A percentile compares a stretch with the other conserved stretches of the same genome.
Evolutionary conservation across 768 basidiomycete genomes (phyloP).

Genomic region (Pleurotus sapidus): DNA sequence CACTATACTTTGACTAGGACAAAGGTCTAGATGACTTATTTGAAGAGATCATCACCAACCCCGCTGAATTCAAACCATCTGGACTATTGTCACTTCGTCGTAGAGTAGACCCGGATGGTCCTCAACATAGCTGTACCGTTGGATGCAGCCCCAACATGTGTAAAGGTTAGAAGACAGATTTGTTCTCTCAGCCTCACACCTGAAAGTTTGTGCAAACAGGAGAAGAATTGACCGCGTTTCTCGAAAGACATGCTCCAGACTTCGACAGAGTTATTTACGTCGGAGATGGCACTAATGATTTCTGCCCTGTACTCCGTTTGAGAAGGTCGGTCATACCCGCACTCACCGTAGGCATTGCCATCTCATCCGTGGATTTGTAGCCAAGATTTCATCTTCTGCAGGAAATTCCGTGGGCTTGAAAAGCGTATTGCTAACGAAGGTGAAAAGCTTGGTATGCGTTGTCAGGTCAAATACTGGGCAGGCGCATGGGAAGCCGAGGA

Average conservation of each 20-base stretch:
- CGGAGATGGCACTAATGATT: constrained; percentile 95
- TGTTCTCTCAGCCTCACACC: neutral
- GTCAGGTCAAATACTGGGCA: constrained; percentile 79
- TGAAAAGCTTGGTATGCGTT: constrained; percentile 57
- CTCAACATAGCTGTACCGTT: constrained; percentile 79
- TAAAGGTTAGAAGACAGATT: constrained; percentile 59
- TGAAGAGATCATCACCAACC: constrained; percentile 88
- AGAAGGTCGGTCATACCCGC: constrained; percentile 47
- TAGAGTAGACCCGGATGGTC: constrained; percentile 69
- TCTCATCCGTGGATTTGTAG: constrained; percentile 31
- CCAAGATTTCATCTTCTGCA: constrained; percentile 81
- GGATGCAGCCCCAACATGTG: constrained; percentile 98
- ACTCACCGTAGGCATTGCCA: no score
- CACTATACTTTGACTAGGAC: constrained; percentile 38
- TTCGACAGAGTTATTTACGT: constrained; percentile 86
- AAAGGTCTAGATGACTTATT: constrained; percentile 75
- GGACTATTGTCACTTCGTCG: constrained; percentile 76
- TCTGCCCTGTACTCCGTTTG: constrained; percentile 86
- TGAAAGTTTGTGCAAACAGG: constrained; percentile 40
- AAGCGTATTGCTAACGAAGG: constrained; percentile 77
- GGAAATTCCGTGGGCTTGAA: constrained; percentile 75
- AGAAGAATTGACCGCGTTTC: constrained; percentile 87
- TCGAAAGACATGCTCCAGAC: constrained; percentile 51
- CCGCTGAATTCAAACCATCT: constrained; percentile 73
- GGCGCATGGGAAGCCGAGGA: constrained; percentile 98